Evolutionary conservation across 495 filamentous ascomycete species (phyloP), one percentile per base, ranked within the genome.

Genomic region (Hyaloscypha bicolor): DNA sequence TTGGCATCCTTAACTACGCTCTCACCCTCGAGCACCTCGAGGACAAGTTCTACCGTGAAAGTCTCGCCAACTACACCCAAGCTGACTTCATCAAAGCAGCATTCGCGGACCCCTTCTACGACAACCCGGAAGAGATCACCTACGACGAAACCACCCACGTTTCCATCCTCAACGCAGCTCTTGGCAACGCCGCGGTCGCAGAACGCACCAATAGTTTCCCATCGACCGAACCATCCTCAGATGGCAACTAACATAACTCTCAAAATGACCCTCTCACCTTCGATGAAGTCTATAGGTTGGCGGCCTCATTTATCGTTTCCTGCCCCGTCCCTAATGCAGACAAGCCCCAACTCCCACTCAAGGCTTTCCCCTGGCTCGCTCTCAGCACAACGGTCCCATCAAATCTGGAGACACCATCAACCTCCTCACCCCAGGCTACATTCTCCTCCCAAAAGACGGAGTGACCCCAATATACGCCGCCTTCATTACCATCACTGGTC

Each of bases 61-160:
- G 82, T 53, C 77, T 89, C 1, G 74, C 80, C 65, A 88, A 87
- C 62, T 88, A 80, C 79, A 37, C 35, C 29, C 69, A 82, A 55
- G 67, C 69, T 0, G 74, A 84, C 55, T 90, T 88, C 73, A 57
- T 75, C n/a, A 73, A 68, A 9, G 85, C 85, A 29, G 85, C 85
- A 32, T 83, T 83, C 72, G 69, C 79, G n/a, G 67, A 74, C 2
- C 71, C 78, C 21, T 85, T 88, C 75, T 88, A 85, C 74, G 72
- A 74, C 30, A 85, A 87, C 73, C 25, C 89, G 14, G 57, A 69
- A 31, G 63, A 68, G 33, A 60, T 73, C 55, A 65, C 39, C 31
- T 60, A 25, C 55, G 65, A 71, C 32, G 69, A 71, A 42, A 53
- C 55, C 22, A 78, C 75, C 3, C 82, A 84, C 62, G 81, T 85